Evolutionary conservation across 306 rosid species (phyloP).

Genomic region (Sphenostylis stenocarpa): DNA sequence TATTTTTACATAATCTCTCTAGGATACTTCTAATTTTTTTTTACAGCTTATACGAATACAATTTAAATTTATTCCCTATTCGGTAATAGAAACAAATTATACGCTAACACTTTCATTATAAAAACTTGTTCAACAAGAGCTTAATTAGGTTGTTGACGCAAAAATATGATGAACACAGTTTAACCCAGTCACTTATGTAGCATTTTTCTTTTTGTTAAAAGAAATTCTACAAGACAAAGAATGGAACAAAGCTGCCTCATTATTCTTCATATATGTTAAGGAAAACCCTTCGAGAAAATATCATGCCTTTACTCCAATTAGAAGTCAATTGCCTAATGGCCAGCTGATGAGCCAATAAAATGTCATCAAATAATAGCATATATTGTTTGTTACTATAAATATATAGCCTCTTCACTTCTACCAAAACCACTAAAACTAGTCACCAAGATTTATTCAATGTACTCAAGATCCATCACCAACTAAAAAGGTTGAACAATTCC

Average conservation of each 20-base stretch:
- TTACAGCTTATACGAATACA: background rate
- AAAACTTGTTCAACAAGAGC: background rate
- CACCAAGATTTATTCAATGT: background rate
- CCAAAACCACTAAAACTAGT: background rate
- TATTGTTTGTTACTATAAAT: background rate
- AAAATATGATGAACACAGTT: background rate
- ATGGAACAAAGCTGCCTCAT: background rate
- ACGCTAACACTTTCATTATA: background rate
- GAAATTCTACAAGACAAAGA: background rate
- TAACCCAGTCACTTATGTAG: too few species aligned
- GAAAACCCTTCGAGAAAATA: background rate
- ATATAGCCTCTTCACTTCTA: background rate
- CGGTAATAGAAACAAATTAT: background rate
- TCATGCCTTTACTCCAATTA: background rate
- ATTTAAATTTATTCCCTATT: background rate
- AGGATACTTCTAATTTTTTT: background rate
- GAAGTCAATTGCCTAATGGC: background rate
- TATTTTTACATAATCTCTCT: background rate
- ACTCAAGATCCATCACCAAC: background rate
- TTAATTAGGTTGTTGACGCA: background rate
- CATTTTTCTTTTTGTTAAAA: background rate
- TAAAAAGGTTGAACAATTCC: background rate
- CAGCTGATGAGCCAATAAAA: background rate
- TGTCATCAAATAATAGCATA: conserved; percentile 6
- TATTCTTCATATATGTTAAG: background rate